Evolutionary conservation across 345 rosid genomes (phyloP), one percentile per base, ranked within the genome.

Genomic region (Eucalyptus marginata): DNA sequence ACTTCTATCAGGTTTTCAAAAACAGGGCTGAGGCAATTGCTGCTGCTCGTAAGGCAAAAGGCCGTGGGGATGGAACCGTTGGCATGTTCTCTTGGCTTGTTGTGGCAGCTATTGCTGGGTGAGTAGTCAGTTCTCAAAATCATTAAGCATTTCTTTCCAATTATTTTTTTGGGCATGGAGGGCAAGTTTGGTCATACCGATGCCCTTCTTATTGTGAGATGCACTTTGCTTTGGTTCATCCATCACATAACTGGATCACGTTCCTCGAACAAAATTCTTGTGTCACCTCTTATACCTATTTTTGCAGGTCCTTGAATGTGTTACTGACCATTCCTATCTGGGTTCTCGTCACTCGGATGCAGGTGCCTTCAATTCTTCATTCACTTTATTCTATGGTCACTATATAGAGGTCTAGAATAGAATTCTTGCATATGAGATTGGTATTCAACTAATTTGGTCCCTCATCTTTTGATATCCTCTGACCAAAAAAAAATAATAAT

Each of bases 281-380:
- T 86, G 81, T 90, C 43, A 86, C 44, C 51, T 58, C 9, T 49
- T 27, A 25, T 87, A 20, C 86, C 88, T 89, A 87, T 59, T 64
- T n/a, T 54, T 90, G 92, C 93, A 95, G 97, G 90, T 93, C 96
- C 66, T 90, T 95, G 92, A 95, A 95, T 93, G 97, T 95, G 31
- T 89, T 94, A 90, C 89, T 95, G 85, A 95, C 96, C 66, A 94
- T 46, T 62, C 97, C 96, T 1, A 94, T 94, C 79, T 95, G 97
- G 96, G 95, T 95, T 86, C 96, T 95, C 44, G 95, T 95, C 71
- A 95, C 95, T 47, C 96, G 97, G 25, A 95, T 95, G 96, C 95
- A 94, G 97, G 97, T 95, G 86, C 51, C 51, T 44, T 79, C 88
- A 36, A 29, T 46, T 54, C 59, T 86, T 62, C 87, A 14, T 52